phyloP scores from a whole-genome alignment of 176 grass and related monocot species.

The Bolboschoenus planiculmis region DNA sequence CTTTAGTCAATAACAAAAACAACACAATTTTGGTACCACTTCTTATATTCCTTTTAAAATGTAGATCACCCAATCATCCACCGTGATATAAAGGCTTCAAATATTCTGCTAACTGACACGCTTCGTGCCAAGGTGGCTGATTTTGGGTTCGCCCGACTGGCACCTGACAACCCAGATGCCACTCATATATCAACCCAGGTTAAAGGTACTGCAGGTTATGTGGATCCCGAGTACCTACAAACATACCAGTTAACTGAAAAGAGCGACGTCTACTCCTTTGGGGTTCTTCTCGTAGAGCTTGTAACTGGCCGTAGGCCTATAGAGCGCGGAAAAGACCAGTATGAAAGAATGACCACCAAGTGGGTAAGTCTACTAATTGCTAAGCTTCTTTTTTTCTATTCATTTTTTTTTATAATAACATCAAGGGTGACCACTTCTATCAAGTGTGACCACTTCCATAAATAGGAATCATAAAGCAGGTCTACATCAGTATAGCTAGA shows the following conservation, averaged over 20 bases:
- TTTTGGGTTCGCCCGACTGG: conserved; percentile 72
- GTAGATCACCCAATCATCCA: conserved; percentile 94
- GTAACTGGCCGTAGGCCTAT: conserved; percentile 75
- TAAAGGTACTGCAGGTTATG: conserved; percentile 84
- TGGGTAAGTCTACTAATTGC: conserved; percentile 50
- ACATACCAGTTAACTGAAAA: conserved; percentile 85
- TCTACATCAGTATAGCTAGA: neutral
- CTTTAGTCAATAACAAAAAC: neutral
- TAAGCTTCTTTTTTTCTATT: neutral
- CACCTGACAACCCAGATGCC: conserved; percentile 42
- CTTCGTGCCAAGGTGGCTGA: conserved; percentile 82
- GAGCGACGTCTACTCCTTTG: conserved; percentile 97
- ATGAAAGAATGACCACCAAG: conserved; percentile 65
- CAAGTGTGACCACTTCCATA: neutral
- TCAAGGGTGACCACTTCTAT: neutral
- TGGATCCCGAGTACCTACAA: conserved; percentile 80
- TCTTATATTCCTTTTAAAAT: conserved; percentile 2
- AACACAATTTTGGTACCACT: conserved; percentile 10
- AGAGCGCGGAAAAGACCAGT: conserved; percentile 45
- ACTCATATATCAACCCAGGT: conserved; percentile 82
- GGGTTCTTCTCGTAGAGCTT: conserved; percentile 87
- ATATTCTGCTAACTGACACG: conserved; percentile 69
- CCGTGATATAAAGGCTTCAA: conserved; percentile 84
- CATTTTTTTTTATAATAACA: neutral
- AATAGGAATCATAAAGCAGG: neutral